Conservation (phyloP, 345 rosid genomes). For the Microthlaspi erraticum region DNA sequence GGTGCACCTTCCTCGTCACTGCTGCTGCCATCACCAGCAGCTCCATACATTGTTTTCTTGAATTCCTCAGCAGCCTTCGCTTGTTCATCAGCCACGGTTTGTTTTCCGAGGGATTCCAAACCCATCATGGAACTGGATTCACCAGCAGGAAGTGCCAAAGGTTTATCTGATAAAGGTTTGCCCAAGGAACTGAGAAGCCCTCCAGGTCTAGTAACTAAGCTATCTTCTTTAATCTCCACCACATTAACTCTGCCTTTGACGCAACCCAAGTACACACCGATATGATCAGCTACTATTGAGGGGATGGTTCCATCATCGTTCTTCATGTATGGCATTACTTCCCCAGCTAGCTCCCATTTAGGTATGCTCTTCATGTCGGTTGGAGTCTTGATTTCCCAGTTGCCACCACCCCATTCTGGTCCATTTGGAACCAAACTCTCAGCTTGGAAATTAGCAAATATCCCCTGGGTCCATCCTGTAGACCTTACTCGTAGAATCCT, state of each 20-base stretch:
- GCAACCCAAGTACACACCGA: conserved; percentile 91
- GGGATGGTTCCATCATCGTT: conserved; percentile 95
- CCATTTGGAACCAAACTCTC: conserved; percentile 99
- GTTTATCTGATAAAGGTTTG: conserved; percentile 53
- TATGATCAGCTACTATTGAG: conserved; percentile 82
- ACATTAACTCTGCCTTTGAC: conserved; percentile 93
- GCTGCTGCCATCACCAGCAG: conserved; percentile 84
- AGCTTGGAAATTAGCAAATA: conserved; percentile 98
- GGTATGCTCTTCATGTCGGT: conserved; percentile 82
- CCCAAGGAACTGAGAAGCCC: conserved; percentile 55
- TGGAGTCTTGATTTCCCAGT: conserved; percentile 98
- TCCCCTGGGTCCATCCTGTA: conserved; percentile 98
- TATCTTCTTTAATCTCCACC: conserved; percentile 84
- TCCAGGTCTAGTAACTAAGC: conserved; percentile 66
- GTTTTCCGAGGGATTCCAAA: conserved; percentile 72
- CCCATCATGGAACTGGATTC: conserved; percentile 73
- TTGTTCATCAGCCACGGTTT: conserved; percentile 74
- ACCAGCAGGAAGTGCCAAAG: conserved; percentile 56
- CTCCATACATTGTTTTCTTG: conserved; percentile 90
- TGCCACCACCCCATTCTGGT: conserved; percentile 99
- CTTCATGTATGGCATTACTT: conserved; percentile 98
- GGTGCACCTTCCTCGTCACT: conserved; percentile 89
- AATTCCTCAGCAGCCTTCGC: conserved; percentile 98
- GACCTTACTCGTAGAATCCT: conserved; percentile 91
- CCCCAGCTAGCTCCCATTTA: conserved; percentile 94